Evolutionary conservation across 148 eudicot genomes (phyloP), one percentile per base, ranked within the genome.

Genomic region (Rhododendron griersonianum): DNA sequence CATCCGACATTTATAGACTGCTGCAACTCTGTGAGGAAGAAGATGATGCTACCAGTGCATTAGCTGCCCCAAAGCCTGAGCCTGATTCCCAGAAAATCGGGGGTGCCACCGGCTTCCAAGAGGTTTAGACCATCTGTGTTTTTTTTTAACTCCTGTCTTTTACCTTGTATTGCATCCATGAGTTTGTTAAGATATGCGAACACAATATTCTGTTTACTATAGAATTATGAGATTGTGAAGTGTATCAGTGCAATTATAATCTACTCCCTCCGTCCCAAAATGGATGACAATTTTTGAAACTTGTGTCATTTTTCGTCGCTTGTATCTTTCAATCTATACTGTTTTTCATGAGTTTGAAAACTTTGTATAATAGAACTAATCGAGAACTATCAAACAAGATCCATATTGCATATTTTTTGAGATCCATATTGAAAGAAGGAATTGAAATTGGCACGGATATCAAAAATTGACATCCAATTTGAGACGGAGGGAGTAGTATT

Each of bases 31-130:
- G 92, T 91, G 99, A 94, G 84, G 99, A 97, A 92, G 96, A 97
- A 91, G 99, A 97, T 88, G 98, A 97, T 91, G 99, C 98, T 35
- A 95, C 93, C 39, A 97, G 99, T 87, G 89, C 89, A 75, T 93
- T 95, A 86, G 89, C 93, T 89, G 89, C 93, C 16, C 98, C 96
- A 63, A 97, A 97, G 91, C 88, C 94, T 21, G 98, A 95, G 78
- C 99, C 98, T 59, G 98, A 88, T 89, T 88, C 85, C 53, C 95
- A 93, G 80, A 90, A 92, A 88, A 84, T 86, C 78, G 90, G 86
- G 15, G 81, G 82, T 81, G 87, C 83, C 82, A 79, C 88, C 50
- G 55, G 81, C 86, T 90, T 89, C 83, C 92, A 93, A 84, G 93
- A 94, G 96, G 98, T 94, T 80, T 55, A 1, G 71, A 65, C 28